Evolutionary conservation across 495 filamentous ascomycete species (phyloP).

Genomic region (Astrothelium macrocarpum): DNA sequence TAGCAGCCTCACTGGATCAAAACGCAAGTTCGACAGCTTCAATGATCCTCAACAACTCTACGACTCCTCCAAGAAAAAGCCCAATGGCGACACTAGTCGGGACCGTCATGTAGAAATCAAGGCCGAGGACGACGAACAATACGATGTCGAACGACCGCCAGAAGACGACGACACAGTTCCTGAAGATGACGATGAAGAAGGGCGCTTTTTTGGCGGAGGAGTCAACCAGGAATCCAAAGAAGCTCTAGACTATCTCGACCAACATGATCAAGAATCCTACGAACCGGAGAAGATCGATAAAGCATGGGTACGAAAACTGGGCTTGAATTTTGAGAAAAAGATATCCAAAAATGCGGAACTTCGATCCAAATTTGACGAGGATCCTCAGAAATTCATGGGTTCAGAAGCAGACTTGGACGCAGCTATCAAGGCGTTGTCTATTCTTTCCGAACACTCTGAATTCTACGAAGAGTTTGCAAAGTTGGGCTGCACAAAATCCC

Average conservation of each 20-base stretch:
- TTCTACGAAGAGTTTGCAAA: constrained; percentile 77
- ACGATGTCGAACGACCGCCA: constrained; percentile 60
- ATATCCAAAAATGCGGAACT: constrained; percentile 90
- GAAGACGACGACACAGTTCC: constrained; percentile 41
- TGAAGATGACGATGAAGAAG: constrained; percentile 72
- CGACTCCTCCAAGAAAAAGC: constrained; percentile 70
- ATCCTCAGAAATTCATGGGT: constrained; percentile 75
- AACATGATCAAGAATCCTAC: constrained; percentile 47
- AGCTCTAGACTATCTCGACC: constrained; percentile 84
- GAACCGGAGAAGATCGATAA: constrained; percentile 69
- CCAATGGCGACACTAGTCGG: constrained; percentile 51
- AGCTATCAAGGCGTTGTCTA: constrained; percentile 78
- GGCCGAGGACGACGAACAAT: constrained; percentile 52
- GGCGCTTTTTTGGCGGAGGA: constrained; percentile 90
- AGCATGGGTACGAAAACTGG: constrained; percentile 73
- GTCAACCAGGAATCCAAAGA: constrained; percentile 70
- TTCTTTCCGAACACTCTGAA: constrained; percentile 77
- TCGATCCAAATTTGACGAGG: constrained; percentile 73
- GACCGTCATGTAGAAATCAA: constrained; percentile 45
- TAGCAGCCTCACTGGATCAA: constrained; percentile 20
- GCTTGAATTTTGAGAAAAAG: constrained; percentile 79
- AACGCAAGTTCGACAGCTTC: constrained; percentile 34
- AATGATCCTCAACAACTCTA: constrained; percentile 47
- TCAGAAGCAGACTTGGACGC: constrained; percentile 89
- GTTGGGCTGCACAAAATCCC: constrained; percentile 61